These are phyloP conservation scores for Persicaria tinctoria DNA, from an alignment of 148 eudicot genomes.

Conservation along the genomic window DNA sequence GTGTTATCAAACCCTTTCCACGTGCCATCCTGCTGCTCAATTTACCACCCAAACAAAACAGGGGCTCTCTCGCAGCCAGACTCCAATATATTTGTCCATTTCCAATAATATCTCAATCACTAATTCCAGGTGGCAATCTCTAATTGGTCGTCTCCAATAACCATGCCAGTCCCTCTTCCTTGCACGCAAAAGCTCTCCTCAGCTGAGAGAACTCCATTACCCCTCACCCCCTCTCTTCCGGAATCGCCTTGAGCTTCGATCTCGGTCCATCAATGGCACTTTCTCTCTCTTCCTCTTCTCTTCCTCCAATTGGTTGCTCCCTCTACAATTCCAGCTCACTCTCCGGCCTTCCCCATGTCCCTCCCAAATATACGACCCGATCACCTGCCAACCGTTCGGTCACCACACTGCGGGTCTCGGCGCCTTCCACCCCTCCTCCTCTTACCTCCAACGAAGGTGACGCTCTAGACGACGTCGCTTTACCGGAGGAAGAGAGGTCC, in stretches of 20 bases:
- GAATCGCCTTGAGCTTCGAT: not conserved
- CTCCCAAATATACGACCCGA: not conserved
- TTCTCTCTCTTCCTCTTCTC: not conserved
- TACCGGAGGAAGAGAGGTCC: conserved; percentile 12
- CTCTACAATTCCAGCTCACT: not conserved
- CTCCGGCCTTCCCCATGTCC: not conserved
- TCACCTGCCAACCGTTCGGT: not conserved
- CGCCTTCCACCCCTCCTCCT: conserved; percentile 43
- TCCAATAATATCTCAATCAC: not conserved
- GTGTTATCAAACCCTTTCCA: too few relatives aligned
- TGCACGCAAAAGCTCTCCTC: not conserved
- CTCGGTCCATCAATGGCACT: not conserved
- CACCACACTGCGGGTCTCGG: conserved; percentile 28
- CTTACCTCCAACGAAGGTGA: conserved; percentile 16
- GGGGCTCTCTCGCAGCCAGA: too few relatives aligned
- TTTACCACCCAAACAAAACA: too few relatives aligned
- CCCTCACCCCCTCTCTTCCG: not conserved
- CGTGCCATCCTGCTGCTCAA: too few relatives aligned
- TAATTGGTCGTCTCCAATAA: not conserved
- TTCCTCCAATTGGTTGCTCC: conserved; percentile 1
- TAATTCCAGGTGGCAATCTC: not conserved
- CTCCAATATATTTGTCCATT: too few relatives aligned
- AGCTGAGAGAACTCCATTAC: not conserved
- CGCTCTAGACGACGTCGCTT: conserved; percentile 11
- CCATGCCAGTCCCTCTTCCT: not conserved